Evolutionary conservation across 116 monocot genomes (phyloP), one percentile per base, ranked within the genome.

Genomic region (Posidonia oceanica): DNA sequence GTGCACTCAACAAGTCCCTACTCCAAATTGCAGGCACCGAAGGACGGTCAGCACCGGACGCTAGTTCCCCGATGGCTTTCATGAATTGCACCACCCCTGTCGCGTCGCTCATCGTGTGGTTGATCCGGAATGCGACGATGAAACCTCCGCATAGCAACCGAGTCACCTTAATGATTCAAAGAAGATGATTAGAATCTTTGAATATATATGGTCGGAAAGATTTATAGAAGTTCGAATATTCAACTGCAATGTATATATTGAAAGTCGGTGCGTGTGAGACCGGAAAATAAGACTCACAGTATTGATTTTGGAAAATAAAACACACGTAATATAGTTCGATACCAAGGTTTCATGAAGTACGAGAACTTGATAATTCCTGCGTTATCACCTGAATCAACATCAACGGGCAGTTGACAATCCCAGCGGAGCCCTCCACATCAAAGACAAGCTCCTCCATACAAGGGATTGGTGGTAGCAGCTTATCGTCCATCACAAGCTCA

Each of bases 401-500:
- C 55, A 87, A 42, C 2, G 84, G 84, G 59, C 71, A 76, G 69
- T 70, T 56, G 15, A 82, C 66, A 15, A 87, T 71, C 7, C 55
- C 81, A 14, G n/a, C 72, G 3, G 68, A 79, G 60, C 82, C 87
- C 14, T 81, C 71, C 3, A 82, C 79, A 22, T 82, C 79, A 61
- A 60, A 79, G 42, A 87, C n/a, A 36, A 87, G 81, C 72, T 87
- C 81, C 36, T 81, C 87, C 11, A 87, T 62, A 65, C 84, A 82
- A 1, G 87, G 84, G 76, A 87, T 81, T 0, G 87, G 87, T 7
- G 87, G 87, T 64, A 84, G 76, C 20, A 87, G 62, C 7, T 39
- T 42, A 38, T 77, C 79, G 7, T 84, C 48, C 48, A 5, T 12
- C 8, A 48, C 82, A 40, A 87, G 82, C 4, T 81, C 76, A 38